Evolutionary conservation across 176 grass and related monocot genomes (phyloP), one percentile per base, ranked within the genome.

Genomic region (Aegilops umbellulata): DNA sequence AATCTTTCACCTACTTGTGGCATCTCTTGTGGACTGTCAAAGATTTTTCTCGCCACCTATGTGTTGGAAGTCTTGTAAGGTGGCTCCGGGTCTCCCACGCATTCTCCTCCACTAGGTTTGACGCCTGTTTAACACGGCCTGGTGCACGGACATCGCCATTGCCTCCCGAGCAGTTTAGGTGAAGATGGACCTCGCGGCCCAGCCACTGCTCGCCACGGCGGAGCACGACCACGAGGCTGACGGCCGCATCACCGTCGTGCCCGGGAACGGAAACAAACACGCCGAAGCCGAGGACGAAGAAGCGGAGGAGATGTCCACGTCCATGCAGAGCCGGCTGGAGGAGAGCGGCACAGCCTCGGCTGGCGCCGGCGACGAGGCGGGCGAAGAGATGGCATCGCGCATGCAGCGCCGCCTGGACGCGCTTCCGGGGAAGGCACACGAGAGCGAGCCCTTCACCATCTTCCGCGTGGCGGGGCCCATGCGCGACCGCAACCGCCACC

Each of bases 361-460:
- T 71, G n/a, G 26, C 71, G 4, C 60, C 53, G 13, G 79, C 65
- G 36, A 69, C n/a, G 74, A 89, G 2, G 75, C n/a, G 3, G 81
- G 44, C 25, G 27, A 83, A 62, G 55, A 90, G 75, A 84, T 91
- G 89, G 85, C 69, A 11, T 44, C 76, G 46, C 1, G 6, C 60
- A 87, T 91, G 67, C 74, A 29, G 17, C 80, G 46, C 0, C 68
- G 85, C 2, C 57, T 91, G 35, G 76, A 78, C 22, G 67, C n/a
- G 16, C 85, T 91, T 22, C 76, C 85, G 0, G 81, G 89, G 34
- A 80, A 80, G 47, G 4, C 89, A 3, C 81, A 69, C 76, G 69
- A 84, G 89, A 87, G 85, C 67, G 85, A 91, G 77, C 85, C 89
- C 34, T 80, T 87, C 47, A 87, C 85, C 81, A 87, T 91, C 85